Evolutionary conservation across 2,329 filamentous ascomycete genomes (phyloP).

Genomic region (Aspergillus fructus): DNA sequence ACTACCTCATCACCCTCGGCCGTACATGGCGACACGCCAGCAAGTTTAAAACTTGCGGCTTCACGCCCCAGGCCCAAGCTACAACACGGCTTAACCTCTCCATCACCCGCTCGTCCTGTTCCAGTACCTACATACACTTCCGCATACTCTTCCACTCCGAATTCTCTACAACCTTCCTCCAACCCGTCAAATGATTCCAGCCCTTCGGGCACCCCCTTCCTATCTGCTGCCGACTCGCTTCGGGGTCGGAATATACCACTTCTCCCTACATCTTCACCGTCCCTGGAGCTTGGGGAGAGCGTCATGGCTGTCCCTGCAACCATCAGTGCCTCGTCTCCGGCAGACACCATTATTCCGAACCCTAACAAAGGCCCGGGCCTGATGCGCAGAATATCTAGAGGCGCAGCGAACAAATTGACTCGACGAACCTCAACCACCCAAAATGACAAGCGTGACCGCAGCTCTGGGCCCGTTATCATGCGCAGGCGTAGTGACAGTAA

Average conservation of each 20-base stretch:
- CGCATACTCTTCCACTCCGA: conserved; percentile 30
- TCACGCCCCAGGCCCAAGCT: conserved; percentile 32
- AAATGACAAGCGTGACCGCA: conserved; percentile 77
- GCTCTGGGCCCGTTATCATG: conserved; percentile 84
- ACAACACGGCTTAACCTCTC: conserved; percentile 36
- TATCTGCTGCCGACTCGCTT: conserved; percentile 33
- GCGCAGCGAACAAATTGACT: conserved; percentile 68
- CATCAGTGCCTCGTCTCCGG: conserved; percentile 53
- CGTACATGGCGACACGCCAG: conserved; percentile 37
- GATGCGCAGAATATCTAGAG: conserved; percentile 82
- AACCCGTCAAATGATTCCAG: conserved; percentile 35
- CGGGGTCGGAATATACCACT: conserved; percentile 29
- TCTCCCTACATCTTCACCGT: conserved; percentile 44
- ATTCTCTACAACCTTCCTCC: conserved; percentile 27
- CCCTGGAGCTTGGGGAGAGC: conserved; percentile 73
- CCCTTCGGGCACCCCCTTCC: conserved; percentile 35
- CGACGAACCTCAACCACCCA: conserved; percentile 76
- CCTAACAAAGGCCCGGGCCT: conserved; percentile 60
- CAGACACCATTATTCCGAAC: conserved; percentile 57
- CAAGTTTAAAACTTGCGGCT: conserved; percentile 37
- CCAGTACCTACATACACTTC: conserved; percentile 31
- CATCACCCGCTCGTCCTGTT: conserved; percentile 22
- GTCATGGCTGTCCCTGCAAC: conserved; percentile 51
- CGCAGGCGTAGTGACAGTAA: conserved; percentile 88
- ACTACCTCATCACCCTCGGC: conserved; percentile 35